phyloP scores from a whole-genome alignment of 805 yeast species.

The Ogataea naganishii region DNA sequence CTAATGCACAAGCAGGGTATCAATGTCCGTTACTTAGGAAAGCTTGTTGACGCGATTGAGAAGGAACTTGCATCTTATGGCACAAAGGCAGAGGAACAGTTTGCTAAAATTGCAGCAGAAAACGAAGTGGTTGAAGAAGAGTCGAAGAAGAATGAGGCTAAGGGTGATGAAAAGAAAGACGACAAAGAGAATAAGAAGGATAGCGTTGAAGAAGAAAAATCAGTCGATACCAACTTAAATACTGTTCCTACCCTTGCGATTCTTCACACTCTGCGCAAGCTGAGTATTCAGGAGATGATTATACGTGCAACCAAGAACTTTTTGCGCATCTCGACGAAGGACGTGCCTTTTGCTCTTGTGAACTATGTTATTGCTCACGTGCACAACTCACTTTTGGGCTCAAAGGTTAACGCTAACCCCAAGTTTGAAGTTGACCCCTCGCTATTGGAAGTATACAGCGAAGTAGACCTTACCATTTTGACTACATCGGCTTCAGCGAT shows the following conservation, averaged over 20 bases:
- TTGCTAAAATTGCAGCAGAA: slow-evolving; percentile 22
- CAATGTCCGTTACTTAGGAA: slow-evolving; percentile 82
- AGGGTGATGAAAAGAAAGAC: slow-evolving; percentile 22
- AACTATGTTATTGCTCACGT: slow-evolving; percentile 60
- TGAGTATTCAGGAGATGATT: slow-evolving; percentile 60
- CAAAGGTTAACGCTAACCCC: slow-evolving; percentile 30
- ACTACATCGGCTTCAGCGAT: slow-evolving; percentile 34
- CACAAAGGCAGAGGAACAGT: no score
- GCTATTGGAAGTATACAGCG: slow-evolving; percentile 31
- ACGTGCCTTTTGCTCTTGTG: slow-evolving; percentile 39
- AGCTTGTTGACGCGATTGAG: slow-evolving; percentile 31
- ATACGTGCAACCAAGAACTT: slow-evolving; percentile 75
- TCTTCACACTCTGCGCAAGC: slow-evolving; percentile 36
- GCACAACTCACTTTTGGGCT: slow-evolving; percentile 63
- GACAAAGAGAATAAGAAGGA: slow-evolving; percentile 23
- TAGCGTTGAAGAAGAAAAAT: slow-evolving; percentile 22
- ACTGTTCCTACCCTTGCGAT: slow-evolving; percentile 34
- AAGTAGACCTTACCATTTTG: slow-evolving; percentile 34
- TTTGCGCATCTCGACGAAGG: slow-evolving; percentile 38
- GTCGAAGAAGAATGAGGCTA: slow-evolving; percentile 24
- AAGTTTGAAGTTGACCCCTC: slow-evolving; percentile 35
- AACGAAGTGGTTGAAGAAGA: slow-evolving; percentile 17
- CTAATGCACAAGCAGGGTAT: slow-evolving; percentile 75
- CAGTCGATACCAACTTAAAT: slow-evolving; percentile 26
- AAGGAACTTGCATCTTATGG: no score